Evolutionary conservation across 78 protist genomes (phyloP), one percentile per base, ranked within the genome.

Genomic region (Acrasis kona): DNA sequence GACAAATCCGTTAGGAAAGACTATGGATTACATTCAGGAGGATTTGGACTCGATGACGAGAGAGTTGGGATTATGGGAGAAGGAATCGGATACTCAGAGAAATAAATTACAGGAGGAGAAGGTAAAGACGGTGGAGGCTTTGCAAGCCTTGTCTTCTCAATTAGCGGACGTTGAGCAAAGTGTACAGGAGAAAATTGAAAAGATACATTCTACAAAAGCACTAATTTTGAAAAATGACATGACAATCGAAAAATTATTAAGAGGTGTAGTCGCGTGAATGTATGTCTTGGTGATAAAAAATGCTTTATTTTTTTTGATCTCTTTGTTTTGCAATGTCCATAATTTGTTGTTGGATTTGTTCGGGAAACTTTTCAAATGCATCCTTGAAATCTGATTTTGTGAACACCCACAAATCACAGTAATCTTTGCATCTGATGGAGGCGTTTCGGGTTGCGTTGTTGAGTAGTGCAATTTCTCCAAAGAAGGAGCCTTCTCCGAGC

Each of bases 391-490:
- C 81, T 41, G 67, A 72, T 35, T 77, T 77, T 19, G 39, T 2
- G 30, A 77, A 41, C 5, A 77, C 73, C 27, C 39, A 77, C 74
- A 77, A n/a, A 67, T 66, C 81, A 67, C 74, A 65, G 10, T 8
- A 77, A 29, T 72, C 69, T n/a, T 34, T 35, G 32, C 77, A 50
- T 7, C 39, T 40, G 19, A 77, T 66, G n/a, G 65, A 19, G 12
- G 81, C 81, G 32, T 57, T 77, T 1, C 81, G 71, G 50, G 67
- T 77, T n/a, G 70, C 28, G 10, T 61, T 6, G 29, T 8, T 34
- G 12, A 77, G 39, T 2, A 77, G 61, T 29, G 81, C 81, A 41
- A 77, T 66, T 40, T 77, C 81, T 5, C 81, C 81, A 12, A 67
- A 65, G 81, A 68, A 77, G 31, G 29, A 1, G 30, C 81, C 81